Percentiles rank a stretch among this genome's conserved stretches.
phyloP scores from a whole-genome alignment of 352 stramenopile genomes.

The Phytophthora tubulina region DNA sequence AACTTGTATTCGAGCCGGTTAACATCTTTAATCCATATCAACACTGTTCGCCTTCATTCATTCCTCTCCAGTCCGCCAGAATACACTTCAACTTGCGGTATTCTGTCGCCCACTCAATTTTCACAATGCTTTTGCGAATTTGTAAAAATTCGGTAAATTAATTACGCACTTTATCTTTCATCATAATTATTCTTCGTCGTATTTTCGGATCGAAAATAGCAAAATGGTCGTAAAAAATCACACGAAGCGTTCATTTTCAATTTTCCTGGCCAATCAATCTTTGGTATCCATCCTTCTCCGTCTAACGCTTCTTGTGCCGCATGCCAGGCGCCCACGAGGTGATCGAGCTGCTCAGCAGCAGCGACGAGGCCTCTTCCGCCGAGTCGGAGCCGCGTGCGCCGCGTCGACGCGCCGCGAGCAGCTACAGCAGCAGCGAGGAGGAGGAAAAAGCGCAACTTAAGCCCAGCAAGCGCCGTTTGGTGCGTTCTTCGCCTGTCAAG shows the following conservation, averaged over 20 bases:
- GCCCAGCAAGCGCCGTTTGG: not conserved
- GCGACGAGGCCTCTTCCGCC: slow-evolving; percentile 26
- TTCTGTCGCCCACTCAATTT: too few species aligned
- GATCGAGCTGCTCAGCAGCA: slow-evolving; percentile 40
- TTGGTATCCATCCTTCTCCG: not conserved
- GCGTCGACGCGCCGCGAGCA: not conserved
- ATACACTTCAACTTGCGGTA: too few species aligned
- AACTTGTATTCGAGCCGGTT: not conserved
- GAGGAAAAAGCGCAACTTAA: slow-evolving; percentile 33
- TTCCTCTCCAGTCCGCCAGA: too few species aligned
- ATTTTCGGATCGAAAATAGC: too few species aligned
- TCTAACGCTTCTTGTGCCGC: slow-evolving; percentile 14
- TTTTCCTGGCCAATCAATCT: too few species aligned
- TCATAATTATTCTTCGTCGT: too few species aligned
- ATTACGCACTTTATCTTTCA: too few species aligned
- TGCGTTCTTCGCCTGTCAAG: slow-evolving; percentile 9
- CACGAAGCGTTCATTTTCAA: too few species aligned
- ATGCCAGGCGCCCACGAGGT: slow-evolving; percentile 33
- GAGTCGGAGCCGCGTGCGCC: slow-evolving; percentile 18
- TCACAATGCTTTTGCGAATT: too few species aligned
- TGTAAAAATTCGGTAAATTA: too few species aligned
- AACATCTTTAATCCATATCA: not conserved
- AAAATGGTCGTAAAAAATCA: too few species aligned
- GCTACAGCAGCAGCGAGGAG: slow-evolving; percentile 21
- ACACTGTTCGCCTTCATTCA: too few species aligned